A percentile compares a stretch with the other conserved stretches of the same genome.
Conservation (phyloP, 805 yeast species). For the Schizosaccharomyces cryophilus region DNA sequence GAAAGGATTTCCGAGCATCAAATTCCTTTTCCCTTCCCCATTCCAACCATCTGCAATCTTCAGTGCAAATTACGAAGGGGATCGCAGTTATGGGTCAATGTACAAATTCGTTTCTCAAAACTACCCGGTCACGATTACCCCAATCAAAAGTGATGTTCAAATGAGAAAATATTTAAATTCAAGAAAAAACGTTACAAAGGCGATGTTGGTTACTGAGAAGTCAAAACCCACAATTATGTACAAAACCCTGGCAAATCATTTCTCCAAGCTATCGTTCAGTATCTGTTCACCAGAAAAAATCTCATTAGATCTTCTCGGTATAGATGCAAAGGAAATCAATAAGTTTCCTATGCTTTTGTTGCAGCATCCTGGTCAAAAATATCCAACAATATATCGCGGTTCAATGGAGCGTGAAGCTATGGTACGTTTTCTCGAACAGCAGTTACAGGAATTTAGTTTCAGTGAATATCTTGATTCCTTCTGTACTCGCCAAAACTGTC, state of each 20-base stretch:
- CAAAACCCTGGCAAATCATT: neutral
- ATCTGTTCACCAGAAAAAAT: neutral
- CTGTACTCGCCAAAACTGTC: no score
- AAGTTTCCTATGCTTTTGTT: no score
- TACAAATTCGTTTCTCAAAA: neutral
- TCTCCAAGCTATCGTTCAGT: neutral
- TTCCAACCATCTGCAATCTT: neutral
- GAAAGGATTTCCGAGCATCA: constrained; percentile 77
- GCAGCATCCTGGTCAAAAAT: no score
- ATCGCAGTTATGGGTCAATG: neutral
- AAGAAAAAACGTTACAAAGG: constrained; percentile 31
- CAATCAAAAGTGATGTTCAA: neutral
- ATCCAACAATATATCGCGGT: no score
- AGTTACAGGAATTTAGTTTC: no score
- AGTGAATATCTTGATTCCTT: no score
- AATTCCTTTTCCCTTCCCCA: constrained; percentile 38
- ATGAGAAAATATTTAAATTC: neutral
- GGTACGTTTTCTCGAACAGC: no score
- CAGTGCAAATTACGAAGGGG: neutral
- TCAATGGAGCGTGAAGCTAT: no score
- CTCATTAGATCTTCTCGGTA: neutral
- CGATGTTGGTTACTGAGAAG: constrained; percentile 12
- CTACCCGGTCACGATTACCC: neutral
- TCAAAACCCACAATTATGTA: neutral
- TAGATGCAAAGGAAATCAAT: neutral